A percentile compares a stretch with the other conserved stretches of the same genome.
Evolutionary conservation across 305 asterid species (phyloP).

Genomic region (Fraxinus paxiana): DNA sequence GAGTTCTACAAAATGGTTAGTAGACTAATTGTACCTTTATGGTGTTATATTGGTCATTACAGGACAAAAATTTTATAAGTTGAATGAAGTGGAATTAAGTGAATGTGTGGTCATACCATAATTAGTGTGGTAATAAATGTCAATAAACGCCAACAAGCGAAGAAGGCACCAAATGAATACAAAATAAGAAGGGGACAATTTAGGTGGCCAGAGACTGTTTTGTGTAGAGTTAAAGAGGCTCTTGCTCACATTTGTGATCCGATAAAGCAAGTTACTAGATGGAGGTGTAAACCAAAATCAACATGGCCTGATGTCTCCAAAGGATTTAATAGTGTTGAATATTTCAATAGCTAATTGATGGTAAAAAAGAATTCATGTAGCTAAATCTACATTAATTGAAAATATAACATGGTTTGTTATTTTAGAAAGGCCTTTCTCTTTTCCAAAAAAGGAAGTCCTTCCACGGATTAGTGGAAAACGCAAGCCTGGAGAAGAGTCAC

Average conservation of each 20-base stretch:
- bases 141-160: background rate
- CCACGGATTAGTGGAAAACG: background rate
- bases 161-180: background rate
- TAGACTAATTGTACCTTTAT: background rate
- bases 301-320: background rate
- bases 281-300: background rate
- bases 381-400: background rate
- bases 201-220: background rate
- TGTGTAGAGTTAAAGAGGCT: background rate
- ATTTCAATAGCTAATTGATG: background rate
- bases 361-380: background rate
- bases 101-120: background rate
- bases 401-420: background rate
- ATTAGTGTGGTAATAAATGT: background rate
- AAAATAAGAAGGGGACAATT: background rate
- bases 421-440: background rate
- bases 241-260: background rate
- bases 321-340: background rate
- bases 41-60: background rate
- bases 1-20: background rate
- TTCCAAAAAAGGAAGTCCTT: slow-evolving; percentile 1
- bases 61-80: background rate
- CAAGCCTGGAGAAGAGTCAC: background rate
- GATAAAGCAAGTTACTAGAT: background rate
- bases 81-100: background rate